Percentiles rank a stretch among this genome's conserved stretches.
phyloP scores from a whole-genome alignment of 192 early-diverging fungal genomes.

The Coemansia sp. region DNA sequence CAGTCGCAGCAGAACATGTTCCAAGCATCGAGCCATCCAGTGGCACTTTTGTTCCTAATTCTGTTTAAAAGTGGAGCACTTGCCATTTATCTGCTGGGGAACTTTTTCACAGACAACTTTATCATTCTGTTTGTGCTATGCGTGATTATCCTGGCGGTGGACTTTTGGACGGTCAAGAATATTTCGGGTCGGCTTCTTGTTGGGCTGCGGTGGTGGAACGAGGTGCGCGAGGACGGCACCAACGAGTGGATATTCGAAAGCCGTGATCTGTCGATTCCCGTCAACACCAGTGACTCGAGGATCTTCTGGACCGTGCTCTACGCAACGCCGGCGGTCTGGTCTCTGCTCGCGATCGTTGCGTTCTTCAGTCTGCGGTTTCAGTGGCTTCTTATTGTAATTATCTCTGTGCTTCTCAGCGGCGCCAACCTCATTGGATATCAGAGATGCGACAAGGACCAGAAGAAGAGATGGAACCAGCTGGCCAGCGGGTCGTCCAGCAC shows the following conservation, averaged over 20 bases:
- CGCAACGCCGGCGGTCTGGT: constrained; percentile 77
- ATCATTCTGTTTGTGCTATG: constrained; percentile 89
- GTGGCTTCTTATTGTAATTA: constrained; percentile 85
- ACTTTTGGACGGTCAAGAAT: constrained; percentile 99
- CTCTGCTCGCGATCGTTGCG: constrained; percentile 73
- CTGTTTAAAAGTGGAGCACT: constrained; percentile 84
- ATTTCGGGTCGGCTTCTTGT: constrained; percentile 94
- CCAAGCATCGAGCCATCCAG: constrained; percentile 70
- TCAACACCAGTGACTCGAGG: constrained; percentile 86
- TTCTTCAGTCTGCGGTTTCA: constrained; percentile 72
- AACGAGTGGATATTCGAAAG: constrained; percentile 97
- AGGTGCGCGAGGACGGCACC: constrained; percentile 92
- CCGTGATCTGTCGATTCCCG: constrained; percentile 62
- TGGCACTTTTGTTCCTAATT: constrained; percentile 87
- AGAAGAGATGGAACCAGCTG: constrained; percentile 70
- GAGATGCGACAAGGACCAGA: constrained; percentile 92
- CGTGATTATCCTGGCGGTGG: constrained; percentile 89
- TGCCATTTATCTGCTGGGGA: constrained; percentile 82
- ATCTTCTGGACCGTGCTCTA: constrained; percentile 95
- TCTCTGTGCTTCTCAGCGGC: constrained; percentile 81
- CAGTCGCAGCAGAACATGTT: constrained; percentile 47
- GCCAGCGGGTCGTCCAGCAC: constrained; percentile 53
- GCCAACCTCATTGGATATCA: constrained; percentile 96
- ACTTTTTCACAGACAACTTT: constrained; percentile 81
- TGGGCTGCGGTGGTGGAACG: constrained; percentile 99